phyloP scores from a whole-genome alignment of 768 basidiomycete genomes.

The Boletus vinaceobasis region DNA sequence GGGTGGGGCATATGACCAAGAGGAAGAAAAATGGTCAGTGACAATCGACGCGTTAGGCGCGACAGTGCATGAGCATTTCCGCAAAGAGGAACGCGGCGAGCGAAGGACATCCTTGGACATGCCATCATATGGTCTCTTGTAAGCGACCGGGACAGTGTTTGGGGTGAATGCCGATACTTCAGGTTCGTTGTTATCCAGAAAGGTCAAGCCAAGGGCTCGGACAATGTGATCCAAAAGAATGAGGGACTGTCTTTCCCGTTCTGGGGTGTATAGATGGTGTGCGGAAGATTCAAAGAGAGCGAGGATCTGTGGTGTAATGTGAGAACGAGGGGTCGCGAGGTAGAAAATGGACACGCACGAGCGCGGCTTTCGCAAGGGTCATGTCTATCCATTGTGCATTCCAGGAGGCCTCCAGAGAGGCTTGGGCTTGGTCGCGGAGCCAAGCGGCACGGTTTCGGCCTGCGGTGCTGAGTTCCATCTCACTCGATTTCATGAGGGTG shows the following conservation, averaged over 20 bases:
- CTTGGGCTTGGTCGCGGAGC: slow-evolving; percentile 55
- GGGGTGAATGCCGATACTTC: slow-evolving; percentile 51
- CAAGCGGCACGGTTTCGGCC: slow-evolving; percentile 59
- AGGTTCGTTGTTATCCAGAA: slow-evolving; percentile 54
- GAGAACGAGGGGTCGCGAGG: slow-evolving; percentile 2
- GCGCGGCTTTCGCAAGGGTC: slow-evolving; percentile 68
- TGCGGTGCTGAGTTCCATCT: slow-evolving; percentile 49
- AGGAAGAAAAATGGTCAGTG: slow-evolving; percentile 35
- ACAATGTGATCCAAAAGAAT: slow-evolving; percentile 64
- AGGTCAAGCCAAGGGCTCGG: slow-evolving; percentile 49
- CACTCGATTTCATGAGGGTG: slow-evolving; percentile 69
- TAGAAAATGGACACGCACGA: slow-evolving; percentile 40
- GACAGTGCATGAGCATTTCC: slow-evolving; percentile 47
- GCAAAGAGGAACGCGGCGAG: slow-evolving; percentile 26
- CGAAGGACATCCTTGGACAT: slow-evolving; percentile 25
- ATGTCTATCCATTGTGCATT: slow-evolving; percentile 53
- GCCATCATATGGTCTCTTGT: slow-evolving; percentile 28
- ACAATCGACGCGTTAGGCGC: slow-evolving; percentile 32
- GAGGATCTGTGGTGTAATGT: slow-evolving; percentile 49
- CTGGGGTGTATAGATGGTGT: slow-evolving; percentile 60
- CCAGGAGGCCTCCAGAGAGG: slow-evolving; percentile 50
- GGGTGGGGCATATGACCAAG: slow-evolving; percentile 50
- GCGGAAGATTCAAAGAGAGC: slow-evolving; percentile 76
- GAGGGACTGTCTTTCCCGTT: slow-evolving; percentile 52
- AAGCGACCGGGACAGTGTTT: slow-evolving; percentile 48